Evolutionary conservation across 2,329 filamentous ascomycete species (phyloP), one percentile per base, ranked within the genome.

Genomic region (Cladosporium sp.): DNA sequence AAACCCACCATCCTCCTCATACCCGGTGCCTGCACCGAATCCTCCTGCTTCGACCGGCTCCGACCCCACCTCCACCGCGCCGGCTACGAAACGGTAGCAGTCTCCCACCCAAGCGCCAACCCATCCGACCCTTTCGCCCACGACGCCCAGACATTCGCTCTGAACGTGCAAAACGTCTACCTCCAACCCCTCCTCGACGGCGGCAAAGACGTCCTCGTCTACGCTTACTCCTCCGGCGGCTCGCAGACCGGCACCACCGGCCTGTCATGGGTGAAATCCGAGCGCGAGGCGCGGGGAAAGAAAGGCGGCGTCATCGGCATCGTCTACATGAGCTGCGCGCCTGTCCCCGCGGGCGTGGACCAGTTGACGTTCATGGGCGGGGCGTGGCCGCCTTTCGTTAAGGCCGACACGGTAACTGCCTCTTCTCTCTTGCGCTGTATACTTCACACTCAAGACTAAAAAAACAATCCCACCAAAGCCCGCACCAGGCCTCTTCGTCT

Each of bases 141-240:
- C 32, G 43, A 40, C 2, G 47, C 47, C 22, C 40, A 43, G 30
- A 50, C 40, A 3, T 38, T 43, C 30, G 47, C 22, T 38, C 40
- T 43, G 6, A 43, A 43, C 17, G 36, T 50, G 4, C 24, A 50
- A 7, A 20, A 43, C 7, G 43, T 37, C 22, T 50, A 43, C n/a
- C 4, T 50, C 18, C 40, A 50, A 22, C 47, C 47, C 8, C 47
- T 58, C 11, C 53, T 64, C 8, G 53, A 56, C 12, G 43, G 52
- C 9, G 60, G 59, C 42, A 56, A 59, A 41, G 53, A 59, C 41
- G 60, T 64, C 32, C 36, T 64, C 19, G 52, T 64, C 7, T 54
- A 59, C 15, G 56, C 61, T 18, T 62, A 66, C 52, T 53, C 51
- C 13, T 54, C 49, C 11, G 53, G 51, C 40, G 51, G 54, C 13